Conservation (phyloP, 352 stramenopile genomes). For the Globisporangium nagaii region DNA sequence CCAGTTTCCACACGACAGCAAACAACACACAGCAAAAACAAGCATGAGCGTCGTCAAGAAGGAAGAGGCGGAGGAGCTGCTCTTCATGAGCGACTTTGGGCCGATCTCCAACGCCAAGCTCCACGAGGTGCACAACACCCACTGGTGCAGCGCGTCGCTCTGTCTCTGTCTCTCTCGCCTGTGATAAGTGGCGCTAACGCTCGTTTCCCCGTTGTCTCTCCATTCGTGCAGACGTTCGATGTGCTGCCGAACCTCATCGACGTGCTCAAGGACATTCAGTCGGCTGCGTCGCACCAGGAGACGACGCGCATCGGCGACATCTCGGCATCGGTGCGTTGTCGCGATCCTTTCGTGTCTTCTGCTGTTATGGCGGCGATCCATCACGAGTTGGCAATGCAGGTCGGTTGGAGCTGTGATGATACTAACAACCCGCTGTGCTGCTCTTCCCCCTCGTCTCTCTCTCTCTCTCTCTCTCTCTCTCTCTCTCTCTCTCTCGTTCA, state of each 20-base stretch:
- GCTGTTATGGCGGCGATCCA: too few species aligned
- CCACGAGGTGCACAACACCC: slow-evolving; percentile 51
- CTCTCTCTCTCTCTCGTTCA: slow-evolving; percentile 11
- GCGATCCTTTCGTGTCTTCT: background rate
- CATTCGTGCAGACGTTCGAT: slow-evolving; percentile 51
- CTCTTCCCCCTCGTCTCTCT: background rate
- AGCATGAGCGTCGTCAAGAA: slow-evolving; percentile 25
- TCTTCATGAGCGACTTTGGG: slow-evolving; percentile 29
- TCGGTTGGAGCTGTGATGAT: too few species aligned
- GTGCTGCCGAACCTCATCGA: slow-evolving; percentile 80
- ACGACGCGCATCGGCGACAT: slow-evolving; percentile 76
- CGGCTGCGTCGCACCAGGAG: slow-evolving; percentile 66
- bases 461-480: background rate
- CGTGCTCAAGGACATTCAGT: slow-evolving; percentile 79
- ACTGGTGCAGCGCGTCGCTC: too few species aligned
- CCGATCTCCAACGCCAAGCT: slow-evolving; percentile 64
- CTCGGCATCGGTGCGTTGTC: slow-evolving; percentile 58
- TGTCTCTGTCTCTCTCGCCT: too few species aligned
- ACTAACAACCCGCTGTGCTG: too few species aligned
- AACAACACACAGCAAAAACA: background rate
- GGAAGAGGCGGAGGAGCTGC: slow-evolving; percentile 23
- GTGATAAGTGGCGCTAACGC: background rate
- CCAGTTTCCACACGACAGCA: background rate
- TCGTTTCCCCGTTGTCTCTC: background rate
- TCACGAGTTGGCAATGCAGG: too few species aligned